A percentile compares a stretch with the other conserved stretches of the same genome.
These are phyloP conservation scores for Castanea sativa DNA, from an alignment of 306 rosid species.

Conservation along the genomic window DNA sequence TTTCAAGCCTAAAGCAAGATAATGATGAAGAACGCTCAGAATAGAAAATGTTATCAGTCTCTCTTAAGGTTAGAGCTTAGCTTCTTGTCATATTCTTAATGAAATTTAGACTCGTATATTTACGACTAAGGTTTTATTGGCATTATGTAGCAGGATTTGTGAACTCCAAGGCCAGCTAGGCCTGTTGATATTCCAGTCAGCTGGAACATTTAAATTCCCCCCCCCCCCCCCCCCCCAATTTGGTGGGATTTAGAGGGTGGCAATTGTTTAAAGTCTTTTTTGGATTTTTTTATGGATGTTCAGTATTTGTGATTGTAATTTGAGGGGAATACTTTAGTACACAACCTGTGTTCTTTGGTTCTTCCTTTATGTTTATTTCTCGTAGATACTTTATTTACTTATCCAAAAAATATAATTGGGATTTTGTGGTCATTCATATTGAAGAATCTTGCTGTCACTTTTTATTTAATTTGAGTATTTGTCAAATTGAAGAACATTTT, in stretches of 20 bases:
- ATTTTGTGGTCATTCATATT: background rate
- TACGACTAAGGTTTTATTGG: background rate
- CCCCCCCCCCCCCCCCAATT: background rate
- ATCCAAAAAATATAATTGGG: background rate
- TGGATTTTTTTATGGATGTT: background rate
- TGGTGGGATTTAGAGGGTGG: background rate
- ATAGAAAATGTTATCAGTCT: constrained; percentile 69
- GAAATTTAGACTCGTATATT: constrained; percentile 7
- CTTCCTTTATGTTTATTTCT: background rate
- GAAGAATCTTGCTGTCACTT: background rate
- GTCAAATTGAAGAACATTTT: background rate
- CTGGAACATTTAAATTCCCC: background rate
- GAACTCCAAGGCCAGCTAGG: background rate
- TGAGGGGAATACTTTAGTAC: background rate
- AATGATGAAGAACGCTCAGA: constrained; percentile 61
- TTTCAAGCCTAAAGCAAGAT: constrained; percentile 71
- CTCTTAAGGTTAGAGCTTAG: constrained; percentile 60
- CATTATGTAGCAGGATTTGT: background rate
- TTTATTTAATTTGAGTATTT: background rate
- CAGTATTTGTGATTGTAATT: background rate
- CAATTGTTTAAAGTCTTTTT: background rate
- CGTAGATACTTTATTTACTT: no score
- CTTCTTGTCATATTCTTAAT: background rate
- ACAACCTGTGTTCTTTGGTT: background rate
- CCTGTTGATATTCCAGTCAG: background rate